Evolutionary conservation across 2,329 filamentous ascomycete genomes (phyloP), one percentile per base, ranked within the genome.

Genomic region (Hypoxylon sp.): DNA sequence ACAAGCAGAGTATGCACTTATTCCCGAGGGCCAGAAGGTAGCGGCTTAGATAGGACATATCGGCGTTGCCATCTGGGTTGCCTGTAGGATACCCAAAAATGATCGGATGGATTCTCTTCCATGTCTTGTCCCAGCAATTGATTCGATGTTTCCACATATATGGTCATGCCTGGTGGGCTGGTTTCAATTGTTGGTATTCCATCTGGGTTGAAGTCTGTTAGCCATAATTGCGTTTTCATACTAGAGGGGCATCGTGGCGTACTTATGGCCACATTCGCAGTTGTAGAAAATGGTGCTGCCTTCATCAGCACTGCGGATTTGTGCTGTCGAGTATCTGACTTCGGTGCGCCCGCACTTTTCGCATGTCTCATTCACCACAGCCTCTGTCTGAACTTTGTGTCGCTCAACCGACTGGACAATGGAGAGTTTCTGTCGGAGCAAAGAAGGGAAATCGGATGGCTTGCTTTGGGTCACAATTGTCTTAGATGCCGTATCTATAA

Each of bases 251-350:
- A 46, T 34, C 46, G 43, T 4, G 34, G 78, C 88, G 71, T 86
- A 94, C 90, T 91, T 94, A 79, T 92, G 83, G 62, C 92, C 92
- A 76, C 94, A 97, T 60, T 93, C 88, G 79, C 94, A 97, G 63
- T 85, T 90, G 79, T 93, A 97, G 74, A 97, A 96, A 56, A 97
- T 87, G 0, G 94, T 97, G 68, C 90, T 92, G 64, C 95, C 95
- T 87, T 98, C 94, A 77, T 99, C 95, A 56, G 94, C 95, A 82
- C 93, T 89, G 71, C 94, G 90, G 72, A 97, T 81, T 77, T 99
- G 95, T 64, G 93, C 87, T 2, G 91, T 91, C 51, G 92, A 91
- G 77, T 90, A 98, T 71, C 89, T 91, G 78, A 98, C 93, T 75
- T 97, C 90, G 55, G 88, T 89, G 55, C 88, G 84, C 15, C 90